Base-by-base conservation (phyloP, 1,284 basidiomycete genomes). In the Puccinia polysora region DNA sequence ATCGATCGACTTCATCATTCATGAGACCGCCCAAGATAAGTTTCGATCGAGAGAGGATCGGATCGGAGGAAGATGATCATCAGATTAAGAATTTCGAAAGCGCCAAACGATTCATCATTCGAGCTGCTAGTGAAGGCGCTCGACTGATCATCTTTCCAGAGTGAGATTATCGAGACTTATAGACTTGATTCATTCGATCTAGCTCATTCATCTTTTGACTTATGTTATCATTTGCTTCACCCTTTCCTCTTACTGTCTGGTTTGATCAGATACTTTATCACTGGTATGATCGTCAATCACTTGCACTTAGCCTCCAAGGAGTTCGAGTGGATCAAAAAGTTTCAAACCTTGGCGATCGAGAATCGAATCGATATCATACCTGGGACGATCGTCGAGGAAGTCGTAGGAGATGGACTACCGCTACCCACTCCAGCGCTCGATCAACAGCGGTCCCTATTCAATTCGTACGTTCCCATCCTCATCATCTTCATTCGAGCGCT, bases 61-160 rank as follows among this genome's bases (percentile, higher is more conserved):
- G 49, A 50, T 50, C 49, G 28, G 28, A 7, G 20, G 20, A 50
- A 50, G 20, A 43, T 23, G 49, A 65, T 32, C 63, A 65, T 32
- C 25, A 53, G 23, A 65, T 40, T 23, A 65, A 65, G 58, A 64
- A 68, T 45, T 68, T 68, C 18, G 28, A 32, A 14, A 68, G 49
- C 40, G 38, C 55, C 1, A 45, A 58, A 38, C n/a, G 47, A 20
- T 68, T 56, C 55, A 58, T 68, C 12, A 18, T 53, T 23, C 34
- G 25, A 7, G 65, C 65, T 30, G 34, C 53, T 28, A 12, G 58
- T 4, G 12, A 68, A 25, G n/a, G 12, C 2, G 50, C 65, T 7
- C 28, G 49, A 23, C 30, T 68, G 40, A 68, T 68, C 32, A 58
- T 68, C 50, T 68, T 68, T 40, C 65, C 65, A n/a, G 65, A 68